These are phyloP conservation scores for Solanum bulbocastanum DNA, from an alignment of 257 asterid genomes.

Conservation along the genomic window DNA sequence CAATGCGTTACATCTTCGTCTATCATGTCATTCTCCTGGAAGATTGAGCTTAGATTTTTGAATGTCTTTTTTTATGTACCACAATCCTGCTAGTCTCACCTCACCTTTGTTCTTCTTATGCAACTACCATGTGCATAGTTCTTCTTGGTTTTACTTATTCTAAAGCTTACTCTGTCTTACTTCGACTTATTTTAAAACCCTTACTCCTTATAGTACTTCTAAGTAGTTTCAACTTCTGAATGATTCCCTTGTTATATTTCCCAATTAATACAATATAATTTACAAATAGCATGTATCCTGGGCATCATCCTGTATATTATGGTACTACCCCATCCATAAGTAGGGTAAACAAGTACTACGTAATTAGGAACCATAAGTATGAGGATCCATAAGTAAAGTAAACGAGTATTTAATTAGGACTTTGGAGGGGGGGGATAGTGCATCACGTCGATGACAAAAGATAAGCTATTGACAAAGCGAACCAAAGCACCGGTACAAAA, in stretches of 20 bases:
- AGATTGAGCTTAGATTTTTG: background rate
- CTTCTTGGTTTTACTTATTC: background rate
- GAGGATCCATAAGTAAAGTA: background rate
- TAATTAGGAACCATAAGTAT: background rate
- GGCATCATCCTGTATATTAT: background rate
- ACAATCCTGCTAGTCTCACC: background rate
- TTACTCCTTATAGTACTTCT: background rate
- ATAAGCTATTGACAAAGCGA: background rate
- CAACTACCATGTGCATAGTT: background rate
- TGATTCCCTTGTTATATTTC: background rate
- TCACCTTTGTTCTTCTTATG: background rate
- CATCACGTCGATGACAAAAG: background rate
- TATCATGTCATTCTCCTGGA: background rate
- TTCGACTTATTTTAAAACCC: background rate
- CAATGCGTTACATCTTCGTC: background rate
- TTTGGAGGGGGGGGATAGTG: background rate
- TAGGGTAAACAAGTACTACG: background rate
- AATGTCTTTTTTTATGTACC: background rate
- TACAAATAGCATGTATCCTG: background rate
- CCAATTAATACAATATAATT: background rate
- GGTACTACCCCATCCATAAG: background rate
- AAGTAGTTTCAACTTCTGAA: background rate
- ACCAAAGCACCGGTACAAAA: background rate
- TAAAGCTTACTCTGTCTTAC: background rate
- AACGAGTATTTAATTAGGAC: background rate